These are phyloP conservation scores for Xerocomus spinulosus DNA, from an alignment of 768 basidiomycete species.

Conservation along the genomic window DNA sequence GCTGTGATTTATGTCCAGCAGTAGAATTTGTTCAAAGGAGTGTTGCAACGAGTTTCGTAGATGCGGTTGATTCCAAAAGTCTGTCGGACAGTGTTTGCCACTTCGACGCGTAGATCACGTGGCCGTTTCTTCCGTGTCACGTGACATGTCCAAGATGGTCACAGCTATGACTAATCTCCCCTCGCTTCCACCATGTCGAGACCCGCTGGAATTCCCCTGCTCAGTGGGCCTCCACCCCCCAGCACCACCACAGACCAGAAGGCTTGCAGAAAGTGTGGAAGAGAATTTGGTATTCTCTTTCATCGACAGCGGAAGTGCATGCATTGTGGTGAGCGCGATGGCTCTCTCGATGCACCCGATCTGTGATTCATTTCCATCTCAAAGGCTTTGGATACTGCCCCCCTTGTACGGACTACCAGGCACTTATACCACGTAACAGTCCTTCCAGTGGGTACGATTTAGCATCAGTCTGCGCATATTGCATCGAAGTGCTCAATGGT, in stretches of 20 bases:
- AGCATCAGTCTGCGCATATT: constrained; percentile 65
- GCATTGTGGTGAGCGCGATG: constrained; percentile 63
- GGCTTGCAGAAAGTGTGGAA: constrained; percentile 66
- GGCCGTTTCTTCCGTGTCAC: constrained; percentile 6
- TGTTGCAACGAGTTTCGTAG: not conserved
- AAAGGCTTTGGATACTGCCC: constrained; percentile 70
- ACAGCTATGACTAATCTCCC: not conserved
- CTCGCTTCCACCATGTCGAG: constrained; percentile 18
- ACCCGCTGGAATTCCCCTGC: constrained; percentile 55
- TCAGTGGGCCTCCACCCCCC: constrained; percentile 60
- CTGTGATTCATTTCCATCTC: not conserved
- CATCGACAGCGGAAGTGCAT: constrained; percentile 61
- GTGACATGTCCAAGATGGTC: not conserved
- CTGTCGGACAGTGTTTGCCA: constrained; percentile 18
- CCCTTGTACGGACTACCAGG: constrained; percentile 71
- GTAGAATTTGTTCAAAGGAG: not conserved
- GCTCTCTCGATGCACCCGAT: not conserved
- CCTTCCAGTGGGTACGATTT: constrained; percentile 58
- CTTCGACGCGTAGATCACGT: constrained; percentile 27
- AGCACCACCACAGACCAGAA: constrained; percentile 24
- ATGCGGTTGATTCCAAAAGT: not conserved
- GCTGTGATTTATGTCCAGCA: not conserved
- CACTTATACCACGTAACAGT: constrained; percentile 61
- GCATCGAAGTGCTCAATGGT: constrained; percentile 69
- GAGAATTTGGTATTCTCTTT: constrained; percentile 67